phyloP scores from a whole-genome alignment of 2,329 filamentous ascomycete genomes.

The Alternaria metachromatica region DNA sequence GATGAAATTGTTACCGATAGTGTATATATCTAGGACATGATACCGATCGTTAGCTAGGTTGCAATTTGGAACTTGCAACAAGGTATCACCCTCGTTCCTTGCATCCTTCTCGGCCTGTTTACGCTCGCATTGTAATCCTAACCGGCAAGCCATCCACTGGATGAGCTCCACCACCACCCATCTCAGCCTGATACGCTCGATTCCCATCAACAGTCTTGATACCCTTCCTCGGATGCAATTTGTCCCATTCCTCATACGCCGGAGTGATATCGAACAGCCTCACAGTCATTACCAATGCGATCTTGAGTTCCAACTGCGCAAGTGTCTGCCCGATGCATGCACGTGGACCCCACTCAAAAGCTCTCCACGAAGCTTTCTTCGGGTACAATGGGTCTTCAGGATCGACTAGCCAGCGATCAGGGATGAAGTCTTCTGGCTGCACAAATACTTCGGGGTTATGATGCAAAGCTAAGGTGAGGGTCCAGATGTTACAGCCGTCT shows the following conservation, averaged over 20 bases:
- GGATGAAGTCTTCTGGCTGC: slow-evolving; percentile 21
- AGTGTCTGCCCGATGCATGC: slow-evolving; percentile 50
- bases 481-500: slow-evolving; percentile 2
- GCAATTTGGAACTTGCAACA: no score
- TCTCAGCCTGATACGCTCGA: slow-evolving; percentile 21
- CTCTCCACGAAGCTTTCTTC: slow-evolving; percentile 28
- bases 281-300: slow-evolving; percentile 8
- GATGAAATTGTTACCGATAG: no score
- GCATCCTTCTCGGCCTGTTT: not conserved
- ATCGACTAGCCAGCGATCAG: slow-evolving; percentile 29
- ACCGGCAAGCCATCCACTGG: slow-evolving; percentile 48
- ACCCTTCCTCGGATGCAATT: slow-evolving; percentile 12
- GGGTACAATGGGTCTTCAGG: slow-evolving; percentile 14
- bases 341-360: slow-evolving; percentile 49
- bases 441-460: slow-evolving; percentile 24
- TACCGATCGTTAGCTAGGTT: no score
- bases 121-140: slow-evolving; percentile 12
- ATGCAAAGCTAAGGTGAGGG: slow-evolving; percentile 19
- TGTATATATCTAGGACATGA: no score
- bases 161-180: slow-evolving; percentile 20
- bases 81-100: no score
- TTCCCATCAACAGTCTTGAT: slow-evolving; percentile 22
- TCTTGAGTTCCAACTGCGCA: slow-evolving; percentile 37
- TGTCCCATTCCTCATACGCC: slow-evolving; percentile 22
- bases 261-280: slow-evolving; percentile 16